Percentiles rank a stretch among this genome's conserved stretches.
Evolutionary conservation across 345 rosid species (phyloP).

Genomic region (Cardamine chenopodiifolia): DNA sequence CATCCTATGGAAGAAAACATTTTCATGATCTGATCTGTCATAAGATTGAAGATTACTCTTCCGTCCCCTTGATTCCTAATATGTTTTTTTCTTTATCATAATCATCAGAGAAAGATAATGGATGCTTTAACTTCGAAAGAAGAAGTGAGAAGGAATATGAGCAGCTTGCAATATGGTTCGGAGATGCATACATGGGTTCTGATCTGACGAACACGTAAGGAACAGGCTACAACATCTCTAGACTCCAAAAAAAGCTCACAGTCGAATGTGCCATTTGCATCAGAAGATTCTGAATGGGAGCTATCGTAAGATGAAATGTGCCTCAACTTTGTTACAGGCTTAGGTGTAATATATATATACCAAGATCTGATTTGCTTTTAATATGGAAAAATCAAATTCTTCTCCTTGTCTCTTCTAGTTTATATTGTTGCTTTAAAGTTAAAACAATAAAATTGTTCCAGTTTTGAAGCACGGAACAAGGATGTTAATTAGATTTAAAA

Average conservation of each 20-base stretch:
- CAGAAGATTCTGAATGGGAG: constrained; percentile 72
- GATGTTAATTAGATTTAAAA: neutral
- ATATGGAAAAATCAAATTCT: neutral
- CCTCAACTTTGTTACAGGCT: neutral
- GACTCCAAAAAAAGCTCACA: constrained; percentile 32
- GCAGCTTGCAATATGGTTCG: constrained; percentile 75
- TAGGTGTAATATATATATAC: neutral
- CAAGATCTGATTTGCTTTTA: neutral
- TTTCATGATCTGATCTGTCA: neutral
- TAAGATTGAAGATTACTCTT: constrained; percentile 1
- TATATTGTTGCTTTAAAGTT: constrained; percentile 4
- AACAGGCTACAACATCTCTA: constrained; percentile 18
- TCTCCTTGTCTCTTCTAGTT: neutral
- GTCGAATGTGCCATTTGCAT: constrained; percentile 33
- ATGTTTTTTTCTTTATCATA: constrained; percentile 15
- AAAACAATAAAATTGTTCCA: constrained; percentile 1
- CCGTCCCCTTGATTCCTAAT: neutral
- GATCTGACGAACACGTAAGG: constrained; percentile 33
- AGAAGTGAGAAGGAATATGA: constrained; percentile 75
- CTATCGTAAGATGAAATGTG: constrained; percentile 46
- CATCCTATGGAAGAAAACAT: constrained; percentile 1
- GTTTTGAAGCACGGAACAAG: constrained; percentile 5
- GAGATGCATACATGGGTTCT: constrained; percentile 55
- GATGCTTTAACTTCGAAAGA: constrained; percentile 62
- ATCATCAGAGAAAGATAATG: constrained; percentile 61